These are phyloP conservation scores for Wickerhamiella vanderwaltii DNA, from an alignment of 805 yeast genomes.

Conservation along the genomic window DNA sequence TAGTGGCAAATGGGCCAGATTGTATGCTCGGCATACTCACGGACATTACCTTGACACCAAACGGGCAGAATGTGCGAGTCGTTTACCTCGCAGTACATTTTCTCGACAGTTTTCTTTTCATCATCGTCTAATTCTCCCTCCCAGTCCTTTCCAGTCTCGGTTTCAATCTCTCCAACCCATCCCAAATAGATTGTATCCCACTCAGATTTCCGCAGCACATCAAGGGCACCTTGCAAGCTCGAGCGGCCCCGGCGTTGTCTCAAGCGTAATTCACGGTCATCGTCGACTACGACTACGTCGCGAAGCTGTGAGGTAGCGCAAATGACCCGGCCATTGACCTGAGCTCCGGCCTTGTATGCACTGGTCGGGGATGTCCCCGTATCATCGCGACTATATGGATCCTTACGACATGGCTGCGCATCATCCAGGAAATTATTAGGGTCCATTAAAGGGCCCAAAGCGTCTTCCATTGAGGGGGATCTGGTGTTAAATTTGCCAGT, in stretches of 20 bases:
- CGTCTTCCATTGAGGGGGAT: slow-evolving; percentile 8
- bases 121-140: slow-evolving; percentile 35
- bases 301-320: slow-evolving; percentile 60
- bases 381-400: slow-evolving; percentile 9
- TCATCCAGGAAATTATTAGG: slow-evolving; percentile 15
- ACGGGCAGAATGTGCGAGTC: slow-evolving; percentile 40
- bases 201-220: slow-evolving; percentile 43
- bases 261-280: slow-evolving; percentile 37
- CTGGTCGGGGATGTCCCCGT: slow-evolving; percentile 17
- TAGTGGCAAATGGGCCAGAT: slow-evolving; percentile 95
- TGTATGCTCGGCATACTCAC: slow-evolving; percentile 77
- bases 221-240: slow-evolving; percentile 67
- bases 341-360: slow-evolving; percentile 19
- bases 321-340: slow-evolving; percentile 52
- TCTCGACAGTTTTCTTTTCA: slow-evolving; percentile 40
- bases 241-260: slow-evolving; percentile 59
- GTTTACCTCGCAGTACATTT: slow-evolving; percentile 29
- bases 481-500: not conserved
- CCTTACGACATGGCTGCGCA: not conserved
- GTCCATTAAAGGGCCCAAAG: slow-evolving; percentile 21
- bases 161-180: slow-evolving; percentile 84
- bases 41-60: slow-evolving; percentile 70
- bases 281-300: slow-evolving; percentile 39
- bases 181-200: slow-evolving; percentile 87
- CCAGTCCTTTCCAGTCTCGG: slow-evolving; percentile 20